Percentiles rank a stretch among this genome's conserved stretches.
These are phyloP conservation scores for Tolypocladium album DNA, from an alignment of 2,329 filamentous ascomycete species.

Conservation along the genomic window DNA sequence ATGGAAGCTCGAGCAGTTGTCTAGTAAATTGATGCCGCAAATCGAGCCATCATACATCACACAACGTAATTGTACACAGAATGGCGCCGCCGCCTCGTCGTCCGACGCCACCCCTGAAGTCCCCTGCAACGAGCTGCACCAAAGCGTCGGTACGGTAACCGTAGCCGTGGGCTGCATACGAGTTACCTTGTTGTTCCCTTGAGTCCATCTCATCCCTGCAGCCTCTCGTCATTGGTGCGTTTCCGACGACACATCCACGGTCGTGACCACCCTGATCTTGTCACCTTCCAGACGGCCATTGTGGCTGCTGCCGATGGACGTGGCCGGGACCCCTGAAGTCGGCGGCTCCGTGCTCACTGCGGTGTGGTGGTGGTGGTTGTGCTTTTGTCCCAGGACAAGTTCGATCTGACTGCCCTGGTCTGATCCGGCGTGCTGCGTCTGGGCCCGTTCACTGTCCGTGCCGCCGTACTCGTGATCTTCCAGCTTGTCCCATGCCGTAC, in stretches of 20 bases:
- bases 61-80: not conserved
- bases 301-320: not conserved
- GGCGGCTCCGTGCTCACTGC: slow-evolving; percentile 6
- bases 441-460: not conserved
- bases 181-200: not conserved
- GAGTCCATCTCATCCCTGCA: not conserved
- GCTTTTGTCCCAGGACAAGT: slow-evolving; percentile 9
- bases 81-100: not conserved
- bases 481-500: slow-evolving; percentile 17
- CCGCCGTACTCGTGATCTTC: slow-evolving; percentile 13
- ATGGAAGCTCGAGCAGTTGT: not conserved
- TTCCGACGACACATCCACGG: slow-evolving; percentile 14
- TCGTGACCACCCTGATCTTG: slow-evolving; percentile 15
- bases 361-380: slow-evolving; percentile 5
- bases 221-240: not conserved
- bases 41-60: not conserved
- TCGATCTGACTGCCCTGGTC: slow-evolving; percentile 19
- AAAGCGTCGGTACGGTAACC: not conserved
- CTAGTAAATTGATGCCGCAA: not conserved
- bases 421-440: not conserved
- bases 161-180: not conserved
- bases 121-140: not conserved
- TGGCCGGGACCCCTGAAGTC: slow-evolving; percentile 3
- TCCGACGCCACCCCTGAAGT: not conserved
- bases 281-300: too few relatives aligned